Evolutionary conservation across 176 grass and related monocot genomes (phyloP).

Genomic region (Lolium multiflorum): DNA sequence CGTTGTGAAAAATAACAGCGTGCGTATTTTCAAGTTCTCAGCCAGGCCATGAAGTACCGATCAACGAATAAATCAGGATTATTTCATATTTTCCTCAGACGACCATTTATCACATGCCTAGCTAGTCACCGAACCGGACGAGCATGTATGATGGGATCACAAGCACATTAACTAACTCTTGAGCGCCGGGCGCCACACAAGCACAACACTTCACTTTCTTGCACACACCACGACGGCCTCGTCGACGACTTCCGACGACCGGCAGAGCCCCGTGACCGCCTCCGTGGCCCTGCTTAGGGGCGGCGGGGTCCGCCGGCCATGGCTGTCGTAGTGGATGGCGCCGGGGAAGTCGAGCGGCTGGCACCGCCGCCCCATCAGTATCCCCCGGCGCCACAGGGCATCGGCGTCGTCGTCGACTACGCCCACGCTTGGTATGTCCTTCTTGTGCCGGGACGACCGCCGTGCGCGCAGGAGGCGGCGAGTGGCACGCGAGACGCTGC

Average conservation of each 20-base stretch:
- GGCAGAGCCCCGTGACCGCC: constrained; percentile 17
- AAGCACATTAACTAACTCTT: not conserved
- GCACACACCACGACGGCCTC: not conserved
- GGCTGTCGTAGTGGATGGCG: constrained; percentile 58
- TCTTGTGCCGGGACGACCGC: not conserved
- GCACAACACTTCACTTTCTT: not conserved
- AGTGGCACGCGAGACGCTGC: constrained; percentile 42
- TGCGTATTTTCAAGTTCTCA: not conserved
- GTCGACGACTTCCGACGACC: constrained; percentile 45
- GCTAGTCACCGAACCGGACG: not conserved
- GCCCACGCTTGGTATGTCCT: not conserved
- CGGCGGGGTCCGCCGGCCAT: constrained; percentile 31
- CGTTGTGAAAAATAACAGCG: not conserved
- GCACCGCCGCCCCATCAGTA: constrained; percentile 67
- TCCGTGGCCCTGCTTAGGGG: constrained; percentile 6
- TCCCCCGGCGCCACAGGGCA: constrained; percentile 60
- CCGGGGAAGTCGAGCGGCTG: constrained; percentile 60
- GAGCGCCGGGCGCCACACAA: not conserved
- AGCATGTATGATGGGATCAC: constrained; percentile 16
- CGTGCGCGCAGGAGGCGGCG: constrained; percentile 41
- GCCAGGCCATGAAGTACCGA: not conserved
- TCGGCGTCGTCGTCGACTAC: not conserved
- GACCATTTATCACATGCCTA: not conserved
- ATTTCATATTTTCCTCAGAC: not conserved
- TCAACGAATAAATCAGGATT: too few species aligned